phyloP scores from a whole-genome alignment of 257 asterid genomes.

The Petunia secreta region DNA sequence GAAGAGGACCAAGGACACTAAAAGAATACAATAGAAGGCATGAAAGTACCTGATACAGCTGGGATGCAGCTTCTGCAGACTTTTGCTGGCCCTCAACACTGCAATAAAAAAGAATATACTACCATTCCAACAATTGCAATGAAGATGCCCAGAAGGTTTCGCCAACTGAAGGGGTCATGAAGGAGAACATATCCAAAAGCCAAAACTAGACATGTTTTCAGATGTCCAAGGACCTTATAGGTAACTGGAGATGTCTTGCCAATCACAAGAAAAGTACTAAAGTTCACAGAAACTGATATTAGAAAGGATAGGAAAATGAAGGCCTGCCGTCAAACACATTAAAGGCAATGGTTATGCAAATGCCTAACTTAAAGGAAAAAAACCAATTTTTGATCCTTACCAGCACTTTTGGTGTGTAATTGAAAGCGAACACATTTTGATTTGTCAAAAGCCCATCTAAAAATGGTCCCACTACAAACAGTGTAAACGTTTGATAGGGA shows the following conservation, averaged over 20 bases:
- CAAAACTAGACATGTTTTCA: too few species aligned
- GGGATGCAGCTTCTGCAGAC: conserved; percentile 59
- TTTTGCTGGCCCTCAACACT: conserved; percentile 67
- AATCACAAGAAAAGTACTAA: conserved; percentile 89
- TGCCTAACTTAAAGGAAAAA: conserved; percentile 20
- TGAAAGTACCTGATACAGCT: conserved; percentile 59
- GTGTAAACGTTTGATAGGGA: conserved; percentile 76
- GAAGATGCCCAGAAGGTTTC: conserved; percentile 73
- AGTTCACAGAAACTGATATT: conserved; percentile 89
- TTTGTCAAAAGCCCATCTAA: conserved; percentile 76
- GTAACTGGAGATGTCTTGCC: too few species aligned
- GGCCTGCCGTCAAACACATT: conserved; percentile 54
- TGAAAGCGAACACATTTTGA: too few species aligned
- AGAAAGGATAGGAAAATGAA: conserved; percentile 77
- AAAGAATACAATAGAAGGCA: not conserved
- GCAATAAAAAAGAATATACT: conserved; percentile 70
- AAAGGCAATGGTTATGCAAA: conserved; percentile 30
- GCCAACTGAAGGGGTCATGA: conserved; percentile 86
- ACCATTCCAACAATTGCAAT: conserved; percentile 79
- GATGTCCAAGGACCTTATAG: conserved; percentile 86
- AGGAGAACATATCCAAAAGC: conserved; percentile 70
- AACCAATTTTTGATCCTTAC: conserved; percentile 48
- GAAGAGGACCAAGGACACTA: too few species aligned
- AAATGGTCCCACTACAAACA: conserved; percentile 75
- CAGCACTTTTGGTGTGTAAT: conserved; percentile 81